These are phyloP conservation scores for Coprinellus aureogranulatus DNA, from an alignment of 768 basidiomycete genomes.

Conservation along the genomic window DNA sequence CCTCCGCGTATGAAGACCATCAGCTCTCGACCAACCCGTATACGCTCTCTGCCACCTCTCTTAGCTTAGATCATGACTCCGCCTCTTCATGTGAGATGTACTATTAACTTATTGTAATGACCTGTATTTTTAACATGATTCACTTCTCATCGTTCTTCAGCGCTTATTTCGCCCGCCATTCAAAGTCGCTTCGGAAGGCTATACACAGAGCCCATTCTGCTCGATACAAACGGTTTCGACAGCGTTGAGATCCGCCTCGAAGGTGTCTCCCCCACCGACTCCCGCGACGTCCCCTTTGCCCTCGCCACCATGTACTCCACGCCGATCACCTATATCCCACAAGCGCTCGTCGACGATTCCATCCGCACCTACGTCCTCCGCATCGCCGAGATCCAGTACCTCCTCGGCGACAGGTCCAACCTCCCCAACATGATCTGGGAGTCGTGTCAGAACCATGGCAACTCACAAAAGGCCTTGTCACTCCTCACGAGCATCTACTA, in stretches of 20 bases:
- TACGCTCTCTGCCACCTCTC: slow-evolving; percentile 21
- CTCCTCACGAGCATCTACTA: slow-evolving; percentile 63
- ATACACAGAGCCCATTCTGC: slow-evolving; percentile 6
- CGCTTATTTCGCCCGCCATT: slow-evolving; percentile 9
- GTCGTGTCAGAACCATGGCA: slow-evolving; percentile 43
- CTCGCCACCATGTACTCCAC: slow-evolving; percentile 11
- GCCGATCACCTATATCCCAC: slow-evolving; percentile 16
- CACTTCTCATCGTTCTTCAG: slow-evolving; percentile 14
- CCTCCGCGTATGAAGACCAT: slow-evolving; percentile 14
- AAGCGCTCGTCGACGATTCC: slow-evolving; percentile 24
- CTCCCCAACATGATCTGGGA: slow-evolving; percentile 48
- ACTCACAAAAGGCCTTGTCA: slow-evolving; percentile 57
- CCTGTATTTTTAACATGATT: slow-evolving; percentile 26
- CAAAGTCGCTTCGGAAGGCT: slow-evolving; percentile 5
- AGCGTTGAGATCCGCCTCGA: background rate
- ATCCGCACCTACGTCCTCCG: slow-evolving; percentile 53
- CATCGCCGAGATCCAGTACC: slow-evolving; percentile 67
- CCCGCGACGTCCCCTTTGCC: slow-evolving; percentile 3
- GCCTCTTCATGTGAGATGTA: slow-evolving; percentile 64
- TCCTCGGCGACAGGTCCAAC: slow-evolving; percentile 55
- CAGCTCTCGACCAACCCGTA: slow-evolving; percentile 7
- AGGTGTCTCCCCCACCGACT: background rate
- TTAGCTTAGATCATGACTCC: slow-evolving; percentile 51
- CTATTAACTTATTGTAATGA: slow-evolving; percentile 66
- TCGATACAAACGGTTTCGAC: background rate